Base-by-base conservation (phyloP, 495 filamentous ascomycete species). In the Aspergillus ellipticus region DNA sequence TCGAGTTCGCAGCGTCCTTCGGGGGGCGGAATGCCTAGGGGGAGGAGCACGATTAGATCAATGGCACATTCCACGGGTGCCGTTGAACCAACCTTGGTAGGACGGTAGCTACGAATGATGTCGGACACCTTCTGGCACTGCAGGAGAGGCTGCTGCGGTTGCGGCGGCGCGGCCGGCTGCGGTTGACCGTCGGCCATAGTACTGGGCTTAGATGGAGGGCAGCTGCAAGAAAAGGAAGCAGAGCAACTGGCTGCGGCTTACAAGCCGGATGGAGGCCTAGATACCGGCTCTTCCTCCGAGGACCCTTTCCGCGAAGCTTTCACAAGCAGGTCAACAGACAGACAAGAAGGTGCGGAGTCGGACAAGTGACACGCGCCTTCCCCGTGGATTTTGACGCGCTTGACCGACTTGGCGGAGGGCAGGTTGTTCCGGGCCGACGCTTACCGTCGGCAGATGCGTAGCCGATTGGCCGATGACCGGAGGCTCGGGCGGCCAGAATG, bases 101-200 rank as follows among this genome's bases (percentile, higher is more conserved):
- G 72, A 37, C 77, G 68, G 59, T 71, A 74, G 17, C 63, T 70
- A 22, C 71, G 71, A 76, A 80, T 65, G 49, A 79, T 53, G 61
- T 83, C 72, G 29, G 78, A 60, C 51, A 76, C 67, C 65, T 75
- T 73, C 60, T 77, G 68, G 50, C 66, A 67, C 31, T 66, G 63
- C 19, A 68, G 69, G 8, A 69, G 55, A 54, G 70, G 68, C 20
- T 68, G 54, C 11, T 57, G 52, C 46, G 60, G 57, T 41, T 62
- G 54, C 49, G 49, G 55, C 24, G 56, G 60, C 46, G 60, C 43
- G 41, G 60, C 51, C 28, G 56, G 59, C 46, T 54, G 64, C 35
- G 59, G 58, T 50, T 72, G 69, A 31, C 56, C 58, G 24, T 76
- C 74, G 6, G 67, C 61, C 74, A 76, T 76, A n/a, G n/a, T 28